A percentile compares a stretch with the other conserved stretches of the same genome.
phyloP scores from a whole-genome alignment of 345 rosid species.

The Eucalyptus pauciflora region DNA sequence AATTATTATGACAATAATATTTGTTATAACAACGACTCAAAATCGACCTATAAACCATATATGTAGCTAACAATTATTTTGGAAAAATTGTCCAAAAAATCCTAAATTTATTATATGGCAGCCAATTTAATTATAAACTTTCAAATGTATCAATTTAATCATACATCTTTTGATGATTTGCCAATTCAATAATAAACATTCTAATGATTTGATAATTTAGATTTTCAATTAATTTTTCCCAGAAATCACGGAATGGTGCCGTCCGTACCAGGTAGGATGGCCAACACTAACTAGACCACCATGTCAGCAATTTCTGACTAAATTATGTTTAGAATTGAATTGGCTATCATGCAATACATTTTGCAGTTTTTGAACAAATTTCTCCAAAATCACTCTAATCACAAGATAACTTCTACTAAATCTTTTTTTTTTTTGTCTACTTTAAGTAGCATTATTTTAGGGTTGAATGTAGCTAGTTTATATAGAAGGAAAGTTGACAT shows the following conservation, averaged over 20 bases:
- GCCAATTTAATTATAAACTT: no score
- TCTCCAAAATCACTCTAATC: background rate
- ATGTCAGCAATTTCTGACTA: fast-evolving
- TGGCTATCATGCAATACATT: no score
- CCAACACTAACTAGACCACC: fast-evolving
- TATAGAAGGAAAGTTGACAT: background rate
- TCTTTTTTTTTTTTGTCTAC: background rate
- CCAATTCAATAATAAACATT: no score
- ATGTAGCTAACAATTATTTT: no score
- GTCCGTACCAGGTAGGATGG: fast-evolving
- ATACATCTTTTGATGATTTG: no score
- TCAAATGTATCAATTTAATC: no score
- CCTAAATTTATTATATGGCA: no score
- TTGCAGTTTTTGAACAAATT: no score
- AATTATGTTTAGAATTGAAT: no score
- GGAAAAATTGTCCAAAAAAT: background rate
- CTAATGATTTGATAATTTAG: background rate
- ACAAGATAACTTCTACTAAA: background rate
- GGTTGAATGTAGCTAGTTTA: background rate
- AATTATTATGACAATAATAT: background rate
- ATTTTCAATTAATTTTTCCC: background rate
- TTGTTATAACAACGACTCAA: background rate
- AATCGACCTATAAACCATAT: background rate
- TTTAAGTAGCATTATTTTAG: background rate
- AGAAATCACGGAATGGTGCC: background rate